Conservation (phyloP, 495 filamentous ascomycete genomes). For the Penicillium samsonianum region DNA sequence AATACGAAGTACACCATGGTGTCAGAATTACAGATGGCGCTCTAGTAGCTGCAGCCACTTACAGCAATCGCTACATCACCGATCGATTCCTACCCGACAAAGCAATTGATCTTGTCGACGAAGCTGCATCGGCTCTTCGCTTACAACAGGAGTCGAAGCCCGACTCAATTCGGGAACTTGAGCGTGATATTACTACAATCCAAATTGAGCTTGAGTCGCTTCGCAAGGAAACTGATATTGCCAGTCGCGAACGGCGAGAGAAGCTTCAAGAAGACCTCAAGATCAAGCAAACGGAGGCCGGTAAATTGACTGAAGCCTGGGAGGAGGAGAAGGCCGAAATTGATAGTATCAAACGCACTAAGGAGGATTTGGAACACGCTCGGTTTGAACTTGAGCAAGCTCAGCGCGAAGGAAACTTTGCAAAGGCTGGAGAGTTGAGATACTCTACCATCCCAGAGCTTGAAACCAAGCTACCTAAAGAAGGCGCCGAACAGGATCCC, state of each 20-base stretch:
- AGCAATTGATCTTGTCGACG: slow-evolving; percentile 95
- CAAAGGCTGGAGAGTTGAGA: slow-evolving; percentile 78
- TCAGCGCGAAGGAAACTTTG: slow-evolving; percentile 90
- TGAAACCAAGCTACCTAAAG: slow-evolving; percentile 76
- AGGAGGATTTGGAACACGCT: slow-evolving; percentile 81
- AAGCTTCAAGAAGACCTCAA: slow-evolving; percentile 76
- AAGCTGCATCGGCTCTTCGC: slow-evolving; percentile 86
- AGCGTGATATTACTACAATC: slow-evolving; percentile 93
- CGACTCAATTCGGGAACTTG: slow-evolving; percentile 85
- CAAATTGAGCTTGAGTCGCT: slow-evolving; percentile 97
- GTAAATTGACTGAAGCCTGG: slow-evolving; percentile 73
- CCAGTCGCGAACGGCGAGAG: slow-evolving; percentile 83
- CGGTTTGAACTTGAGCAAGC: slow-evolving; percentile 83
- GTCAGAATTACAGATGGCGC: slow-evolving; percentile 93
- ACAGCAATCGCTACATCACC: slow-evolving; percentile 94
- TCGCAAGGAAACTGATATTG: slow-evolving; percentile 88
- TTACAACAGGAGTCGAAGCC: slow-evolving; percentile 97
- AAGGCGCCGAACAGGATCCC: slow-evolving; percentile 53
- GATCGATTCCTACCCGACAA: slow-evolving; percentile 96
- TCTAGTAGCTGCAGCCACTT: slow-evolving; percentile 85
- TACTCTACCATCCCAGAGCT: slow-evolving; percentile 83
- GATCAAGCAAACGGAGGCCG: slow-evolving; percentile 68
- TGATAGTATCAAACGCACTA: slow-evolving; percentile 78
- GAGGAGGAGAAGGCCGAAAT: slow-evolving; percentile 87
- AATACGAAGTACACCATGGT: slow-evolving; percentile 92